Evolutionary conservation across 768 basidiomycete genomes (phyloP).

Genomic region (Boletus pseudopeckii): DNA sequence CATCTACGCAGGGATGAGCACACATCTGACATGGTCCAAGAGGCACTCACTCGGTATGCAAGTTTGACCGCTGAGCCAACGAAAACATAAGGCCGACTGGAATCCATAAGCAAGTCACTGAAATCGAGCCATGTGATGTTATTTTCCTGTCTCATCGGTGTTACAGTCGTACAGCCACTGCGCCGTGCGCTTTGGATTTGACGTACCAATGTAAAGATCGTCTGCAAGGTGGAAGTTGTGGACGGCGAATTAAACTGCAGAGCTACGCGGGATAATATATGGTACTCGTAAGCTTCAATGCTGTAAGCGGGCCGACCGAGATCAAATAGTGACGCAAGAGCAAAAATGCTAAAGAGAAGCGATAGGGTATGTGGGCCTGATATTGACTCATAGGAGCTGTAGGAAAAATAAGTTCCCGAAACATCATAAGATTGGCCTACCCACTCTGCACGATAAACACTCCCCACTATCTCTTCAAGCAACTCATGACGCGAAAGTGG

Average conservation of each 20-base stretch:
- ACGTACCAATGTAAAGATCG: slow-evolving; percentile 56
- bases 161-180: slow-evolving; percentile 2
- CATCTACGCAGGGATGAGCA: slow-evolving; percentile 33
- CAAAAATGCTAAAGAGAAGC: slow-evolving; percentile 63
- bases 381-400: slow-evolving; percentile 38
- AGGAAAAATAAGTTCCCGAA: slow-evolving; percentile 2
- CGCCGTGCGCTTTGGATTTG: slow-evolving; percentile 1
- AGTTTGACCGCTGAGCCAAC: slow-evolving; percentile 59
- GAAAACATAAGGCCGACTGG: slow-evolving; percentile 51
- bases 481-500: slow-evolving; percentile 53
- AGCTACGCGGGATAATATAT: slow-evolving; percentile 53
- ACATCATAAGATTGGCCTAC: slow-evolving; percentile 9
- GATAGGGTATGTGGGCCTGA: slow-evolving; percentile 53
- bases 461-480: slow-evolving; percentile 51
- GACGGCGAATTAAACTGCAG: slow-evolving; percentile 45
- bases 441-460: slow-evolving; percentile 54
- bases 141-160: slow-evolving; percentile 32
- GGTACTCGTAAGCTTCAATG: slow-evolving; percentile 58
- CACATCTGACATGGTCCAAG: not conserved
- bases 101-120: slow-evolving; percentile 47
- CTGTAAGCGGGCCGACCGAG: slow-evolving; percentile 44
- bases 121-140: slow-evolving; percentile 51
- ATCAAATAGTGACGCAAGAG: slow-evolving; percentile 64
- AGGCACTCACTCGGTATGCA: slow-evolving; percentile 52
- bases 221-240: slow-evolving; percentile 48